Evolutionary conservation across 2,329 filamentous ascomycete genomes (phyloP).

Genomic region (Diaporthe caulivora): DNA sequence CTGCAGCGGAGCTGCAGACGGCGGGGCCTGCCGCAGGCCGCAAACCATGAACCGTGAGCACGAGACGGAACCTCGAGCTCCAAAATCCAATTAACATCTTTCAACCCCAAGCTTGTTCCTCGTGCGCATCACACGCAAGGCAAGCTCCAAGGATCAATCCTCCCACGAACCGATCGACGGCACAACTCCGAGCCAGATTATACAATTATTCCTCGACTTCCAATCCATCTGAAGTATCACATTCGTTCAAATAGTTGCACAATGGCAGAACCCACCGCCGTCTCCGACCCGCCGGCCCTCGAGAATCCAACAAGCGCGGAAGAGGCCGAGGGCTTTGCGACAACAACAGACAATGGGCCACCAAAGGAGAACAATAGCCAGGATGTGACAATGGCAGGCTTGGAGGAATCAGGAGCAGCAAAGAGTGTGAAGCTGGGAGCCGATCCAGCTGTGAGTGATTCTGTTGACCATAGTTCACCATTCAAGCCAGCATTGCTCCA

Average conservation of each 20-base stretch:
- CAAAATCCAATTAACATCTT: neutral
- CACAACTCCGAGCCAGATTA: neutral
- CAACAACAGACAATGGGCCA: conserved; percentile 1
- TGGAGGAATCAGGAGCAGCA: conserved; percentile 24
- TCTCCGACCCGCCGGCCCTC: conserved; percentile 19
- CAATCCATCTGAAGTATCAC: neutral
- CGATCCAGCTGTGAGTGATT: conserved; percentile 22
- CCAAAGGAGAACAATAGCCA: conserved; percentile 21
- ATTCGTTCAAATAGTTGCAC: neutral
- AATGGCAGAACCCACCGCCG: conserved; percentile 33
- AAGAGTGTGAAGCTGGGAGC: conserved; percentile 26
- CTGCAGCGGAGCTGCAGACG: neutral
- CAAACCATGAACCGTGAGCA: neutral
- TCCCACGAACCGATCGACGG: neutral
- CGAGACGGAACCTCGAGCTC: neutral
- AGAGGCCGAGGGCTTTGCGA: conserved; percentile 5
- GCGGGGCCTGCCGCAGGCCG: neutral
- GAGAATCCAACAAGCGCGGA: neutral
- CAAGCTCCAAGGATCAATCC: too few species aligned
- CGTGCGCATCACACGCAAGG: neutral
- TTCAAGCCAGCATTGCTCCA: neutral
- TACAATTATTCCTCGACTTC: too few species aligned
- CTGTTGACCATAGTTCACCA: neutral
- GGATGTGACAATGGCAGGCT: conserved; percentile 29
- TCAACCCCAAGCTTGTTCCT: too few species aligned